Evolutionary conservation across 2,329 filamentous ascomycete genomes (phyloP), one percentile per base, ranked within the genome.

Genomic region (Venturia carpophila): DNA sequence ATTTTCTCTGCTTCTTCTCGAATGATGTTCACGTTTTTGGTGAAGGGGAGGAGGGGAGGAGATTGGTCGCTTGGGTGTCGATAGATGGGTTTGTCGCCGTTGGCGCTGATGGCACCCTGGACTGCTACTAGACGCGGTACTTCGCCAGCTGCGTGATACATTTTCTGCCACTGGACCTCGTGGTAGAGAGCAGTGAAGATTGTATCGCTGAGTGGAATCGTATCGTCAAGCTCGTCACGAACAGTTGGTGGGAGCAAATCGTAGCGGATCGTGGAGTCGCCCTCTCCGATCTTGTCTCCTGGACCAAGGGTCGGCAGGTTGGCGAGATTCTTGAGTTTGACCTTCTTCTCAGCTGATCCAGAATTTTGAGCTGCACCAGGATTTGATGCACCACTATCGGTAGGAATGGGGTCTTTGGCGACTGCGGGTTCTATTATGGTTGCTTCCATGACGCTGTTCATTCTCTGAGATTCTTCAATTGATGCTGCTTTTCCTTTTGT

Each of bases 1-100:
- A 84, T 79, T 65, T 83, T 80, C 74, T 96, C 91, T 0, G 91
- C 87, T 64, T 83, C 82, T 17, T 77, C 74, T 66, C 87, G 87
- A 66, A 97, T 87, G 43, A 80, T 77, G 21, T 86, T 77, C 0
- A 97, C 89, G 0, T 85, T 86, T 0, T 86, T 80, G 0, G 91
- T 89, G 75, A 96, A 97, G 1, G 86, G 81, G 0, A 88, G 78
- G 17, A 97, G 76, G 0, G 90, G 87, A 0, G 92, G 88, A 0
- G 90, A 90, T 73, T 95, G 90, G 72, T 99, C 94, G 4, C 91
- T 85, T 56, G 94, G 94, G 75, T 97, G 94, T 17, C 94, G 89
- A 75, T 99, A 99, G n/a, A 97, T 83, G 27, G 94, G 94, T 74
- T 90, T 87, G 68, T 82, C 87, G 21, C 90, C 90, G 70, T 93